Base-by-base conservation (phyloP, 805 yeast genomes). In the Barnettozyma botsteinii region DNA sequence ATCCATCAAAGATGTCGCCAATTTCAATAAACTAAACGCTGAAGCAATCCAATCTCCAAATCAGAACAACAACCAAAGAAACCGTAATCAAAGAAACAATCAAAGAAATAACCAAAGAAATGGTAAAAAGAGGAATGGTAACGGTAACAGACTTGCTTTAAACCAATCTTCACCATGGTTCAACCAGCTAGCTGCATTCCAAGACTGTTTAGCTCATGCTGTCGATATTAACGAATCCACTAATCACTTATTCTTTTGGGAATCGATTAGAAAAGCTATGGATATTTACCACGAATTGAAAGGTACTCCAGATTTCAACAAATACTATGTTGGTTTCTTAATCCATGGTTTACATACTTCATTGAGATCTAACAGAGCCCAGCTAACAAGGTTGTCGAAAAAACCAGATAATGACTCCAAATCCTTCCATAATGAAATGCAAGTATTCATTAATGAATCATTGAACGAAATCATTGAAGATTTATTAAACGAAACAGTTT, bases 391-490 rank as follows among this genome's bases (percentile, higher is more conserved):
- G 51, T 62, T 76, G 58, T 68, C 73, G 43, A 75, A 75, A 56
- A 77, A 77, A 49, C 73, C 79, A 12, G 82, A 77, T 54, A 73
- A 75, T 49, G 82, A 77, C 45, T 71, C 77, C 21, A 73, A 72
- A 43, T 75, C 79, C 11, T 73, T 75, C 56, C 71, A 67, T 44
- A 71, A 68, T 37, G 75, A 74, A 48, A 73, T 73, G 64, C 75
- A 73, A 42, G 64, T 64, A 34, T 66, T 69, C 45, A 60, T 77
- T 27, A 68, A 75, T 40, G 61, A 65, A 38, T 72, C 80, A 3
- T 56, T 76, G 32, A 66, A 77, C 55, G 72, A 70, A 48, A 70
- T 77, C 23, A 67, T 79, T 1, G 67, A 69, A 26, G 78, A 75
- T 49, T 59, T 74, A 26, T 53, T 76, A 21, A 68, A 66, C 22